Percentiles rank a stretch among this genome's conserved stretches.
Conservation (phyloP, 1,139 yeast genomes). For the Lizanozyma gosingica region DNA sequence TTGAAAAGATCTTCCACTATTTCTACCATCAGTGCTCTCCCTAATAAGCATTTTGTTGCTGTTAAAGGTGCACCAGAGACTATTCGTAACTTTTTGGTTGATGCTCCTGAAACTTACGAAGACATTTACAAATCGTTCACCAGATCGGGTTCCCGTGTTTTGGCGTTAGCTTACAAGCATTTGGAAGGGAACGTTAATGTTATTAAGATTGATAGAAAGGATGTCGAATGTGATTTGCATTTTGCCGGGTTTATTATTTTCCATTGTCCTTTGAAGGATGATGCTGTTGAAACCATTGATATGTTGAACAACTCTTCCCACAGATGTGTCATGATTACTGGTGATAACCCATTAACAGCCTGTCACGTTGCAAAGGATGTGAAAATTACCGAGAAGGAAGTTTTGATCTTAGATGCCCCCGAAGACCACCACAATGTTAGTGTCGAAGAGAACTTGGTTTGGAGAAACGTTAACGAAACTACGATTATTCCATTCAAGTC, state of each 20-base stretch:
- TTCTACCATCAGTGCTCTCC: constrained; percentile 47
- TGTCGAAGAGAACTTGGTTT: constrained; percentile 53
- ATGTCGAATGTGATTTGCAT: constrained; percentile 61
- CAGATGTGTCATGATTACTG: constrained; percentile 95
- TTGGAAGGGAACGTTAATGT: constrained; percentile 49
- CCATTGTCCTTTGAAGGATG: constrained; percentile 93
- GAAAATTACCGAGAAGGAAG: constrained; percentile 69
- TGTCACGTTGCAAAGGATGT: constrained; percentile 97
- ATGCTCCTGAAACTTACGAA: constrained; percentile 75
- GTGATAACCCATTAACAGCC: constrained; percentile 97
- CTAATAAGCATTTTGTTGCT: constrained; percentile 63
- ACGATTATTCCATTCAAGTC: constrained; percentile 61
- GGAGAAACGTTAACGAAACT: constrained; percentile 82
- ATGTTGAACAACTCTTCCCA: constrained; percentile 95
- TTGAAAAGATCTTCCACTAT: constrained; percentile 91
- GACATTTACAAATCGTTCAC: constrained; percentile 84
- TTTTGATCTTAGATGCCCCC: constrained; percentile 79
- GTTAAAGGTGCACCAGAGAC: constrained; percentile 99
- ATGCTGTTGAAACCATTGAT: constrained; percentile 81
- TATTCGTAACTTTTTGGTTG: constrained; percentile 62
- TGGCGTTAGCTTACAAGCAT: constrained; percentile 83
- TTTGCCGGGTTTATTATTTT: constrained; percentile 94
- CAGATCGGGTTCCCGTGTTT: constrained; percentile 91
- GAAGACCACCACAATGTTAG: constrained; percentile 52
- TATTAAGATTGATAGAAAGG: constrained; percentile 55